These are phyloP conservation scores for Podaxis sp. DNA, from an alignment of 768 basidiomycete species.

Conservation along the genomic window DNA sequence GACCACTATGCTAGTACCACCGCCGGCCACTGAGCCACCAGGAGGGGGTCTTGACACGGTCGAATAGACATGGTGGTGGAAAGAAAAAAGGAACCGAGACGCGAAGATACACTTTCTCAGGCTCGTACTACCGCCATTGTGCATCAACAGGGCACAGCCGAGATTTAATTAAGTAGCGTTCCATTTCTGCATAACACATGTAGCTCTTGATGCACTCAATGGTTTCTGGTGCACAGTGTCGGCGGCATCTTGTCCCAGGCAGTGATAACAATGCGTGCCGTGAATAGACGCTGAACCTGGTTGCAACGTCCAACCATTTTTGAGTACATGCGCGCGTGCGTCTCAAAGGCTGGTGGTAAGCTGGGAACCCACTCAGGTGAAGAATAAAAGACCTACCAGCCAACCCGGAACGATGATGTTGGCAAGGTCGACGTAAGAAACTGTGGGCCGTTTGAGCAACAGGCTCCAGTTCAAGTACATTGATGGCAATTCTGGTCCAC, in stretches of 20 bases:
- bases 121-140: too few relatives aligned
- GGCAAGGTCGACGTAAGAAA: conserved; percentile 20
- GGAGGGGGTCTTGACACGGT: neutral
- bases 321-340: conserved; percentile 77
- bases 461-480: conserved; percentile 3
- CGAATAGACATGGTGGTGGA: too few relatives aligned
- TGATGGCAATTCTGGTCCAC: neutral
- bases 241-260: neutral
- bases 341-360: conserved; percentile 39
- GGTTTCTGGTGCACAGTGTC: conserved; percentile 46
- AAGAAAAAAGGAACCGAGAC: too few relatives aligned
- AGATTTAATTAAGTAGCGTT: too few relatives aligned
- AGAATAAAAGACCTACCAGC: conserved; percentile 43
- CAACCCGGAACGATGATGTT: conserved; percentile 68
- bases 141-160: too few relatives aligned
- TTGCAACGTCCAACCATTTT: conserved; percentile 70
- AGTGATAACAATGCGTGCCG: conserved; percentile 37
- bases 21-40: too few relatives aligned
- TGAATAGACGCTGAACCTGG: conserved; percentile 54
- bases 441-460: neutral
- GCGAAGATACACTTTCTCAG: too few relatives aligned
- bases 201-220: conserved; percentile 59
- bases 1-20: neutral
- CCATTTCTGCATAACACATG: too few relatives aligned
- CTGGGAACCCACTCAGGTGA: neutral